Base-by-base conservation (phyloP, 2,329 filamentous ascomycete genomes). In the Fusarium albidum region DNA sequence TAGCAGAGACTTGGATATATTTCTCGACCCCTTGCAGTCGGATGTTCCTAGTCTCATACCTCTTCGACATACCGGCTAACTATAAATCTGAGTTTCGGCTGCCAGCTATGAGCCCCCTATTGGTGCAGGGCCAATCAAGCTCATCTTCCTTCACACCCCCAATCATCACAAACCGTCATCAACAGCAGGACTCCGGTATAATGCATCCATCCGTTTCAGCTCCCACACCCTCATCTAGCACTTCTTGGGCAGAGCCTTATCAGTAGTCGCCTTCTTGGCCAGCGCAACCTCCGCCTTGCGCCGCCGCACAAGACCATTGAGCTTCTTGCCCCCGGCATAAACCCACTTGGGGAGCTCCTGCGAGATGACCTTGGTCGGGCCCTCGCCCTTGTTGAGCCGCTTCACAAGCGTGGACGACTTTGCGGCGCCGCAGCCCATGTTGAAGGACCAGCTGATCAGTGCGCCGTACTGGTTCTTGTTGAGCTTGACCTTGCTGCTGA, bases 391-490 rank as follows among this genome's bases (percentile, higher is more conserved):
- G 48, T 60, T 60, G 12, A 60, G 57, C 6, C 57, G 54, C 15
- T 46, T 55, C 29, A 60, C 44, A 71, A 33, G 80, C 4, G 71
- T 73, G 9, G 77, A 80, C 0, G 63, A 65, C 18, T 55, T 47
- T 3, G 74, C 70, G 39, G 71, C 72, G 9, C 73, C 77, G 54
- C 73, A 77, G 18, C 80, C 79, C 31, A 78, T 71, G 65, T 82
- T 82, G 75, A 76, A 82, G 15, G 76, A 71, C 77, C 77, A 82
- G 39, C 73, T 77, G 37, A 81, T 76, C 3, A 82, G 73, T 4
- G 80, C 80, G 44, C 77, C 80, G 66, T 79, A 82, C 65, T 82
- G 76, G 69, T 82, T 82, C 38, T 71, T 74, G 61, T 81, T 69
- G 50, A 69, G 61, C 3, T 3, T 42, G 4, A 21, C 53, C n/a